phyloP scores from a whole-genome alignment of 1,284 basidiomycete genomes.

The Rhodotorula mucilaginosa region DNA sequence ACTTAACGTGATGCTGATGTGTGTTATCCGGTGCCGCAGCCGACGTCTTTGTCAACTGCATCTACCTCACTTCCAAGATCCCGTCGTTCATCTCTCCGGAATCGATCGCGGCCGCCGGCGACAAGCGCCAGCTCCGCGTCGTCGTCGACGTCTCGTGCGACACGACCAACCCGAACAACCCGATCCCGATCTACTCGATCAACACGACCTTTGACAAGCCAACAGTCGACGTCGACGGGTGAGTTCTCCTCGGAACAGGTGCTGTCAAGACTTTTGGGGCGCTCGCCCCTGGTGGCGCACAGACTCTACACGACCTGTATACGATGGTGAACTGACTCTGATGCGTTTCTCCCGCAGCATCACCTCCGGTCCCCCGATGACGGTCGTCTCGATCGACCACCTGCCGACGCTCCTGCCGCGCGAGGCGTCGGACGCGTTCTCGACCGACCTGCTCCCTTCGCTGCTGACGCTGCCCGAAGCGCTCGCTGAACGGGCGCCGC shows the following conservation, averaged over 20 bases:
- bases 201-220: slow-evolving; percentile 96
- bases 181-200: slow-evolving; percentile 90
- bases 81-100: slow-evolving; percentile 81
- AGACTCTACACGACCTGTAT: not conserved
- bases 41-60: slow-evolving; percentile 99
- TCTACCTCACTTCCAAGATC: slow-evolving; percentile 87
- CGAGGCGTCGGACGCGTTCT: slow-evolving; percentile 97
- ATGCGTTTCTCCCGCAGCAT: slow-evolving; percentile 49
- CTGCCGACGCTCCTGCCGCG: slow-evolving; percentile 92
- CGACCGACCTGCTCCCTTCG: slow-evolving; percentile 81
- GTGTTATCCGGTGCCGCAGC: slow-evolving; percentile 54
- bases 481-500: slow-evolving; percentile 21
- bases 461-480: slow-evolving; percentile 64
- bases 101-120: slow-evolving; percentile 70
- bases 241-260: not conserved
- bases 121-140: slow-evolving; percentile 67
- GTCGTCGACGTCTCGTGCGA: slow-evolving; percentile 99
- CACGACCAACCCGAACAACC: slow-evolving; percentile 98
- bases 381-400: slow-evolving; percentile 96
- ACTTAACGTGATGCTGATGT: not conserved
- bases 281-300: not conserved
- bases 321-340: not conserved
- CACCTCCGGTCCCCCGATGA: slow-evolving; percentile 60
- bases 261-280: too few relatives aligned
- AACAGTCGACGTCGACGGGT: slow-evolving; percentile 71